Evolutionary conservation across 306 rosid species (phyloP).

Genomic region (Prunus kanzakura): DNA sequence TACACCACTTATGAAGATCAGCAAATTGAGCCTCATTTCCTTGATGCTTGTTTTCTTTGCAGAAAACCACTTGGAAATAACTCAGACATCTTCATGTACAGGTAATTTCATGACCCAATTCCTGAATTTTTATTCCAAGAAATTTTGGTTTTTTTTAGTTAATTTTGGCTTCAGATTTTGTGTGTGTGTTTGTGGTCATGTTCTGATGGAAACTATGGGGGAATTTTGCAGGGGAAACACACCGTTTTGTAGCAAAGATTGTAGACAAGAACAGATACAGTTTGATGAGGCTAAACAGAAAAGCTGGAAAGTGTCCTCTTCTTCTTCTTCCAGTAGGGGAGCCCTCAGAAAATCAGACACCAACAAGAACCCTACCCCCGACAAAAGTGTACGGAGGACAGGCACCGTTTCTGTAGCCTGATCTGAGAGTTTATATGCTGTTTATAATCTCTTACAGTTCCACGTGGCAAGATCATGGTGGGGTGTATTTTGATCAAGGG

Average conservation of each 20-base stretch:
- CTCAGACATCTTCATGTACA: constrained; percentile 91
- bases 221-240: constrained; percentile 77
- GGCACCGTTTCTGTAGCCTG: constrained; percentile 76
- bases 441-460: background rate
- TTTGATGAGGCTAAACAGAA: constrained; percentile 69
- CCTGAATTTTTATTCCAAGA: no score
- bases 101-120: constrained; percentile 29
- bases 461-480: constrained; percentile 10
- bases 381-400: constrained; percentile 53
- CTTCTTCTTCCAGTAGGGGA: constrained; percentile 43
- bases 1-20: constrained; percentile 43
- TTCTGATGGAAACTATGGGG: constrained; percentile 21
- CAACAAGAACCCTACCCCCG: constrained; percentile 44
- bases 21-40: constrained; percentile 68
- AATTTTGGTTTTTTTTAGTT: no score
- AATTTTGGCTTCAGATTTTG: background rate
- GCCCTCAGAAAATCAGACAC: constrained; percentile 55
- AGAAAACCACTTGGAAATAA: constrained; percentile 60
- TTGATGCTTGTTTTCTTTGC: constrained; percentile 80
- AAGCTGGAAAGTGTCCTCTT: constrained; percentile 39
- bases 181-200: background rate
- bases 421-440: background rate
- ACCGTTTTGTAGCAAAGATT: constrained; percentile 95
- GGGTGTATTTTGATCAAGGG: background rate
- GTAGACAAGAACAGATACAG: constrained; percentile 83